Evolutionary conservation across 1,139 yeast species (phyloP), one percentile per base, ranked within the genome.

Genomic region (Kodamaea alishanica): DNA sequence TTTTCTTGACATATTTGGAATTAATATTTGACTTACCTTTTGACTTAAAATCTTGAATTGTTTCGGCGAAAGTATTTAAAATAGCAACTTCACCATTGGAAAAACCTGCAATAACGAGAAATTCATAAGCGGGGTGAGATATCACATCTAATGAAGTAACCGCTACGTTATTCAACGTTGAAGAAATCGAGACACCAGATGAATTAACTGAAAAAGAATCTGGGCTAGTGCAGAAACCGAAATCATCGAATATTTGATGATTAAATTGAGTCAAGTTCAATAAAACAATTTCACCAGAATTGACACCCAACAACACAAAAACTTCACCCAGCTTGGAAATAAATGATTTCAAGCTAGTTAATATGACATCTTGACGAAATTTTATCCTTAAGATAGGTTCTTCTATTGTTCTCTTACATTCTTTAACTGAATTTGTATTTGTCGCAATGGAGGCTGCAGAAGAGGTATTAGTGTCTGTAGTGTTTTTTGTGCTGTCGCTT

Each of bases 41-140:
- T 9, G 12, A 9, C 4, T 9, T 10, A 9, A 9, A 9, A 22
- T 22, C 20, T 3, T 15, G 20, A 15, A 15, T 15, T 2, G 24
- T 8, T 2, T 11, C 5, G 9, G 26, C 28, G 6, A 47, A 37
- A 1, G 75, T 73, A 42, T 69, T 61, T 3, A 67, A 37, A 9
- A 70, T 59, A 2, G 54, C 46, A 6, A 70, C 64, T 46, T 70
- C 76, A 0, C 76, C 76, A 44, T 67, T 64, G 6, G 74, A 59
- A 40, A 53, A 62, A 2, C 76, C 76, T 0, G 61, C 72, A 6
- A 67, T 52, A 3, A 70, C 48, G 38, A 70, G 51, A 35, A 58
- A 57, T 7, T 62, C 67, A 44, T 59, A 60, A 6, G 49, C 41
- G 1, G 63, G 63, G 46, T 68, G 67, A 30, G 47, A 42, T 10